Base-by-base conservation (phyloP, 2,329 filamentous ascomycete genomes). In the Fusarium sp. region DNA sequence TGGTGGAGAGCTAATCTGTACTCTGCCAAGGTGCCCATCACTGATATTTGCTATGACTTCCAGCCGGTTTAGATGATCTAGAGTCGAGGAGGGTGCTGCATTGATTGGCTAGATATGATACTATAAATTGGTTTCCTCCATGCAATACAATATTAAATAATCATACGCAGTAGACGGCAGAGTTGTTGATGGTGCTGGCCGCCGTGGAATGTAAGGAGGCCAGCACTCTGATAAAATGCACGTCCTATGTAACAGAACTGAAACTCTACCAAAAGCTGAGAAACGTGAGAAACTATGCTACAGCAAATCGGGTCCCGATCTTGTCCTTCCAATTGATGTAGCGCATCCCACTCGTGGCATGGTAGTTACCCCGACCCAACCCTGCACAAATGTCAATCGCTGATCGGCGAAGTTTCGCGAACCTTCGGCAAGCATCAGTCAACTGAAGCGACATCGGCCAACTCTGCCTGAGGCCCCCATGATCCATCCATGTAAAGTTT, bases 321-420 rank as follows among this genome's bases (percentile, higher is more conserved):
- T 10, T 46, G 43, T 13, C 13, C 10, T 7, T 14, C 26, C 22
- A 7, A 43, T 20, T 30, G 13, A 46, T 46, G 17, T 46, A 20
- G n/a, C 17, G 8, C 28, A 13, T 45, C 10, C n/a, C 28, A 19
- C 17, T 20, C 28, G 24, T 45, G 26, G 43, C 7, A 19, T 30
- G 48, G 17, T 37, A 37, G 35, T n/a, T 19, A 10, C 17, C 35
- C 35, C 17, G 35, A n/a, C 17, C 14, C 35, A 24, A 22, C 49
- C 28, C 63, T 57, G 59, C 14, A 62, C 8, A 33, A n/a, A 24
- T 14, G 19, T 33, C 8, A 33, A n/a, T 30, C 17, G 19, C 40
- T 28, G 30, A n/a, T 56, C 10, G 49, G 53, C 15, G 47, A 52
- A 69, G 48, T 44, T 68, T 68, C 65, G 49, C 50, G 65, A 67